Base-by-base conservation (phyloP, 108 stramenopile genomes). In the Cyclotella sp. region DNA sequence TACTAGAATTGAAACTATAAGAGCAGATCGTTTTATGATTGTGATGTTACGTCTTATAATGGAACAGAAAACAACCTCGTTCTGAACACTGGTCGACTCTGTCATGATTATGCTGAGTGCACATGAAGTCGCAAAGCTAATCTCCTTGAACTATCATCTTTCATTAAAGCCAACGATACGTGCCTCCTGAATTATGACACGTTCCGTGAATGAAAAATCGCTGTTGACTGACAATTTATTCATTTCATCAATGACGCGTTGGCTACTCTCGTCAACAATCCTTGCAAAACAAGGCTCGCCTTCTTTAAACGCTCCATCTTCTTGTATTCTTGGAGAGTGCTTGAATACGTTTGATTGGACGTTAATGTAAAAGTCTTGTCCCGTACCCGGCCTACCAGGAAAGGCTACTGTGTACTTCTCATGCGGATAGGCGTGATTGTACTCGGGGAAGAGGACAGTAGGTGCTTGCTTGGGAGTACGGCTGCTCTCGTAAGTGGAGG, bases 231-330 rank as follows among this genome's bases (percentile, higher is more conserved):
- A 24, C 63, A 63, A 34, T 16, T 27, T 53, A 43, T 75, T 55
- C 78, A 89, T 89, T 43, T 73, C 61, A 24, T 85, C 76, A 14
- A 93, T 46, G 21, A 87, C 85, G 21, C 53, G 53, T 26, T 88
- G 61, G 26, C 89, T 60, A 53, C 29, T 39, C 47, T 60, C 86
- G 22, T 76, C 68, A 12, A 84, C 54, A 9, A 92, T 79, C 57
- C 68, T 85, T 0, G 81, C 97, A 86, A 97, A 97, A 80, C 94
- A 94, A 9, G 93, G 87, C 80, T 97, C 95, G n/a, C 94, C 93
- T 79, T 96, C 94, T 21, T 87, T 79, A 52, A 93, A 87, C 52
- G 87, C 84, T 6, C 34, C 34, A 34, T 34, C 34, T n/a, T 60
- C 66, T 13, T 42, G 16, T 21, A 55, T 24, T 12, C 63, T 15